phyloP scores from a whole-genome alignment of 441 rosid species.

The Erysimum pusillum region DNA sequence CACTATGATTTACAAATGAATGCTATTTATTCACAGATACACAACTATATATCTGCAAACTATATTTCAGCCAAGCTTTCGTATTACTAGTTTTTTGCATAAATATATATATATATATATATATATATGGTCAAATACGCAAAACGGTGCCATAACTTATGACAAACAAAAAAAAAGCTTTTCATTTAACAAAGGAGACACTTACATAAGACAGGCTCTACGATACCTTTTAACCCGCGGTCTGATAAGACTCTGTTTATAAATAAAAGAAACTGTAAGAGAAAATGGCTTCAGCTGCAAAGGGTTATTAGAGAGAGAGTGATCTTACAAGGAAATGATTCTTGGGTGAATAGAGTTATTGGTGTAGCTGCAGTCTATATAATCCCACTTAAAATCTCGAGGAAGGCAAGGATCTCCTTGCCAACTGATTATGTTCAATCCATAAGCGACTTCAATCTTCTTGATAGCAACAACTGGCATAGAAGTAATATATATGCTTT shows the following conservation, averaged over 20 bases:
- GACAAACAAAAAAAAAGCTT: no score
- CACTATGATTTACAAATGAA: no score
- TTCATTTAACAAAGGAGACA: not conserved
- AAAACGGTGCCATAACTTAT: no score
- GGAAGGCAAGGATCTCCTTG: conserved; percentile 53
- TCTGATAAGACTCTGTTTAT: not conserved
- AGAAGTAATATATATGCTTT: no score
- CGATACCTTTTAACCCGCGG: not conserved
- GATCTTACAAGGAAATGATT: conserved; percentile 25
- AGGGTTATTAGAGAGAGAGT: not conserved
- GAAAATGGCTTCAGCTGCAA: not conserved
- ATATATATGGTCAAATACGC: no score
- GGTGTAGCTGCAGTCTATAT: not conserved
- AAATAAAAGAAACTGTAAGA: not conserved
- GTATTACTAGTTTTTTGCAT: no score
- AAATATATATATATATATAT: no score
- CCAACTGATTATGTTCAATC: conserved; percentile 44
- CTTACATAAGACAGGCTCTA: not conserved
- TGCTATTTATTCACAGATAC: no score
- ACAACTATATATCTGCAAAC: no score
- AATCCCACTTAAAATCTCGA: not conserved
- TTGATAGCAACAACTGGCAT: not conserved
- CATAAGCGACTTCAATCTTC: conserved; percentile 1
- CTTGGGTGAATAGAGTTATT: not conserved
- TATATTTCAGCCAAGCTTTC: no score